Evolutionary conservation across 1,284 basidiomycete genomes (phyloP).

Genomic region (Acaromyces ingoldii): DNA sequence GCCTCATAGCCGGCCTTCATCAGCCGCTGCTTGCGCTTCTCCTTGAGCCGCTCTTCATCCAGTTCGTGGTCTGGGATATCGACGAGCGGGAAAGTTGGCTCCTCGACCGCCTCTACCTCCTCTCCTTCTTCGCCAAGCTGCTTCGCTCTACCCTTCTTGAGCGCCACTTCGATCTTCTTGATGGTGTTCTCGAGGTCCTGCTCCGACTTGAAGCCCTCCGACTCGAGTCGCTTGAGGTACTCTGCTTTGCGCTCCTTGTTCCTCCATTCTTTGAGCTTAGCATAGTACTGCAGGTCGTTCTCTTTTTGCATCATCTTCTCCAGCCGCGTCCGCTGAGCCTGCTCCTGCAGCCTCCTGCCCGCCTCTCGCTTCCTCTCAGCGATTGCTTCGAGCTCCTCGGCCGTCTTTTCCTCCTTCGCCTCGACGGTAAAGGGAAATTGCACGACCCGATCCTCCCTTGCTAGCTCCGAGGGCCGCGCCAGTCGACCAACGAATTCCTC

Average conservation of each 20-base stretch:
- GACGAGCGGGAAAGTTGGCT: conserved; percentile 76
- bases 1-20: conserved; percentile 95
- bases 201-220: conserved; percentile 68
- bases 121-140: conserved; percentile 57
- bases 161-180: conserved; percentile 68
- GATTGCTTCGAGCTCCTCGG: conserved; percentile 75
- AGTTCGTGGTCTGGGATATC: conserved; percentile 89
- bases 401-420: conserved; percentile 76
- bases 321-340: conserved; percentile 76
- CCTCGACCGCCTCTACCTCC: conserved; percentile 59
- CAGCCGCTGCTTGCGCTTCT: conserved; percentile 88
- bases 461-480: conserved; percentile 6
- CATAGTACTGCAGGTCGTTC: conserved; percentile 69
- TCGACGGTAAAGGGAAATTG: conserved; percentile 41
- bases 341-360: conserved; percentile 80
- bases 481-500: conserved; percentile 7
- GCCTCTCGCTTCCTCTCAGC: conserved; percentile 78
- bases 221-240: conserved; percentile 58
- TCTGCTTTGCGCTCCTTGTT: conserved; percentile 68
- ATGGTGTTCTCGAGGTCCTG: conserved; percentile 64
- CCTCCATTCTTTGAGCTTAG: conserved; percentile 64
- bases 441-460: conserved; percentile 55
- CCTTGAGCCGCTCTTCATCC: conserved; percentile 86
- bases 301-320: conserved; percentile 74
- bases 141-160: conserved; percentile 68